Conservation (phyloP, 75 land plant species). For the Selaginella moellendorffii region DNA sequence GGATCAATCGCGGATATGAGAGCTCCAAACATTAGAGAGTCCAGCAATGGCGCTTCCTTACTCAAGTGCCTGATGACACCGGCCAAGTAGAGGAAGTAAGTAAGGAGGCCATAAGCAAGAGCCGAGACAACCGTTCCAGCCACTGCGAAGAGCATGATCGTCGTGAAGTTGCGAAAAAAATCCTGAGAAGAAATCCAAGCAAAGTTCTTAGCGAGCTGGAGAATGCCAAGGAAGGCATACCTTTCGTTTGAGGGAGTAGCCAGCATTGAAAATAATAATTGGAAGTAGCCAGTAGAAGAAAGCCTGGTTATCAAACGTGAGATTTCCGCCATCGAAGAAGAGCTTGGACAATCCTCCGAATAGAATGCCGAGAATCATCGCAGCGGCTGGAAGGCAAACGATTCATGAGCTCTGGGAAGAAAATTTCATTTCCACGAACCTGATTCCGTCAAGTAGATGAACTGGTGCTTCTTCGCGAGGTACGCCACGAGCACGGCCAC, state of each 20-base stretch:
- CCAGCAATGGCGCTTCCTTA: slow-evolving; percentile 11
- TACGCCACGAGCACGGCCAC: background rate
- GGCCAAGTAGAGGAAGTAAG: slow-evolving; percentile 10
- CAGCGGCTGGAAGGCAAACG: too few species aligned
- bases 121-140: slow-evolving; percentile 10
- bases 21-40: slow-evolving; percentile 10
- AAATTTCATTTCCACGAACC: too few species aligned
- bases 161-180: slow-evolving; percentile 14
- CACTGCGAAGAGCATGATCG: slow-evolving; percentile 11
- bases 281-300: slow-evolving; percentile 14
- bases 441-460: background rate
- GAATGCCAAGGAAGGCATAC: background rate
- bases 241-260: slow-evolving; percentile 7
- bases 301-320: slow-evolving; percentile 9
- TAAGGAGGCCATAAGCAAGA: slow-evolving; percentile 9
- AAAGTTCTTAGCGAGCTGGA: background rate
- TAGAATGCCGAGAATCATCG: too few species aligned
- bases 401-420: too few species aligned
- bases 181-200: slow-evolving; percentile 2
- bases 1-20: slow-evolving; percentile 9
- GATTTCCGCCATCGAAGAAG: background rate
- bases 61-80: slow-evolving; percentile 10
- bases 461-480: slow-evolving; percentile 1
- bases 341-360: too few species aligned
- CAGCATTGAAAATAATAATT: slow-evolving; percentile 12